These are phyloP conservation scores for Sarocladium strictum DNA, from an alignment of 2,329 filamentous ascomycete genomes.

Conservation along the genomic window DNA sequence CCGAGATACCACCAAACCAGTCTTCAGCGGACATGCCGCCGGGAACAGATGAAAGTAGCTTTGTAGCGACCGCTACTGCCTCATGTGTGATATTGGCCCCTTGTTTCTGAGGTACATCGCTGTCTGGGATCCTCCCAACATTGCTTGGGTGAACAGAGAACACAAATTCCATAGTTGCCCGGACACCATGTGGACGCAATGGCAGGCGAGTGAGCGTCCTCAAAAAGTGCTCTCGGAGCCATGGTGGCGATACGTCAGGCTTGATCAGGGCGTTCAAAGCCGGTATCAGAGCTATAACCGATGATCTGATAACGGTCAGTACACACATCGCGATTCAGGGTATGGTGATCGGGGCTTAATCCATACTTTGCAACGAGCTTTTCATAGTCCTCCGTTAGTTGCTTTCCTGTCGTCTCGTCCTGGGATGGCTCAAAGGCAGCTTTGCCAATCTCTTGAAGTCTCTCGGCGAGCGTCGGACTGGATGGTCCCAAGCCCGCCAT, in stretches of 20 bases:
- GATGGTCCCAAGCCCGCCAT: neutral
- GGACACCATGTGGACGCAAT: conserved; percentile 56
- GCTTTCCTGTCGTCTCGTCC: conserved; percentile 26
- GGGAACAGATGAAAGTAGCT: conserved; percentile 56
- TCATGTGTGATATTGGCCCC: conserved; percentile 63
- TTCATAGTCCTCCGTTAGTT: conserved; percentile 34
- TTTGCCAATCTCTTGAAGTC: conserved; percentile 33
- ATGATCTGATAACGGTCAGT: conserved; percentile 21
- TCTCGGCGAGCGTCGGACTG: conserved; percentile 25
- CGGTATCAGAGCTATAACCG: conserved; percentile 49
- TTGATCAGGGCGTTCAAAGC: conserved; percentile 59
- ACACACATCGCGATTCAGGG: no score
- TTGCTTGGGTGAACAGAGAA: conserved; percentile 60
- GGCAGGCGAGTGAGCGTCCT: conserved; percentile 55
- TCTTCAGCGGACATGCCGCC: conserved; percentile 42
- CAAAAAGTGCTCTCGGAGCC: conserved; percentile 53
- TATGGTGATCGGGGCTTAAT: no score
- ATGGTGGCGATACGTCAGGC: conserved; percentile 50
- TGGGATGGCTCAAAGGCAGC: conserved; percentile 43
- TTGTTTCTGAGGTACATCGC: conserved; percentile 42
- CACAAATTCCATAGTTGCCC: conserved; percentile 64
- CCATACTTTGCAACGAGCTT: conserved; percentile 31
- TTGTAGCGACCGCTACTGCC: conserved; percentile 57
- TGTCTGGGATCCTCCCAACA: conserved; percentile 32
- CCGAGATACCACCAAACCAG: conserved; percentile 57